Base-by-base conservation (phyloP, 805 yeast species). In the Candida lessepsii region DNA sequence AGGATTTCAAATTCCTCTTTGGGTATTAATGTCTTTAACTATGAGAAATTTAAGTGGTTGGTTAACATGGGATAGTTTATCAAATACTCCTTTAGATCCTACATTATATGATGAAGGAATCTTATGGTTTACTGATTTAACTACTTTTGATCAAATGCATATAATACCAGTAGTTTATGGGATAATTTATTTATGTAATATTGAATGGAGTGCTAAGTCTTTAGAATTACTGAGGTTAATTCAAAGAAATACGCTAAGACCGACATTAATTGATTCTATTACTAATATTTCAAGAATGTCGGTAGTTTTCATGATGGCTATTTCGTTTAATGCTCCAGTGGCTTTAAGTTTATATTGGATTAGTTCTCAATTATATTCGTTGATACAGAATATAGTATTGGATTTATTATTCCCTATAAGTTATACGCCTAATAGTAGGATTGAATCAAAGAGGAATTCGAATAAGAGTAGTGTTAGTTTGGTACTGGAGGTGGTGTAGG, bases 341-440 rank as follows among this genome's bases (percentile, higher is more conserved):
- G 87, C 95, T 0, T 64, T 90, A 25, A 78, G 83, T 0, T 57
- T 88, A n/a, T 91, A 90, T 62, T 91, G 98, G 99, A 73, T 87
- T 21, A 80, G 91, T 33, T 88, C 96, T 0, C 90, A 88, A 56
- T 50, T 73, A 3, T 90, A 72, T 56, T 89, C 97, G 2, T 63
- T 86, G 44, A 45, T 76, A 0, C 97, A 91, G 52, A 91, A 90
- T 57, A 58, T 83, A 10, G 44, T 84, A 13, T 63, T 91, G 53
- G 93, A 90, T 54, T 64, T 68, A 50, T 60, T 70, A 25, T 63
- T 83, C 55, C 96, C 96, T 1, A 64, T 82, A 16, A 60, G 67
- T 35, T 71, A 64, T 50, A 63, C 75, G 2, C 80, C 82, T 31
- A 26, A 23, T n/a, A 5, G 26, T 11, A 26, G 42, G 16, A 3